Evolutionary conservation across 768 basidiomycete genomes (phyloP).

Genomic region (Botryobasidium botryosum): DNA sequence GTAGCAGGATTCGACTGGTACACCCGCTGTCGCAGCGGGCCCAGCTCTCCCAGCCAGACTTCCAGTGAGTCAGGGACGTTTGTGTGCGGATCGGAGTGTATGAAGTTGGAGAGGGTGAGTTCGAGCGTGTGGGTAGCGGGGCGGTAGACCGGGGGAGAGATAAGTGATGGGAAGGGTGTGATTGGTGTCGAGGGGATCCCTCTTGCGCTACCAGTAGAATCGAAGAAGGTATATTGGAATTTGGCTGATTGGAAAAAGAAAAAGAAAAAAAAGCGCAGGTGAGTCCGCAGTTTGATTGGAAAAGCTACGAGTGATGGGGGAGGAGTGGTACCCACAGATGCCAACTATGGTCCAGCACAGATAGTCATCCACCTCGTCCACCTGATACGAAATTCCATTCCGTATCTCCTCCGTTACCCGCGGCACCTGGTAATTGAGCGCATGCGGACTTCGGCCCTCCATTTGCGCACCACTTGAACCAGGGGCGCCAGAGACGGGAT

Average conservation of each 20-base stretch:
- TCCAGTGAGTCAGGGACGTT: conserved; percentile 49
- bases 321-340: conserved; percentile 40
- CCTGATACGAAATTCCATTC: conserved; percentile 55
- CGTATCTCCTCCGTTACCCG: conserved; percentile 69
- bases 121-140: conserved; percentile 59
- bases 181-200: conserved; percentile 49
- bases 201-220: conserved; percentile 61
- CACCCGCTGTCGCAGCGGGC: conserved; percentile 69
- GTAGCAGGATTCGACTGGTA: too few species aligned
- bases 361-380: conserved; percentile 88
- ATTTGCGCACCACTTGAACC: too few species aligned
- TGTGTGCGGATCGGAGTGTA: conserved; percentile 56
- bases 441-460: conserved; percentile 28
- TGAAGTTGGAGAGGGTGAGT: conserved; percentile 76
- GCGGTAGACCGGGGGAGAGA: conserved; percentile 61
- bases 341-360: conserved; percentile 93
- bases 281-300: background rate
- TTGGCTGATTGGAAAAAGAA: conserved; percentile 38
- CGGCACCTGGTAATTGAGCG: conserved; percentile 61
- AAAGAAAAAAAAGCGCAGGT: background rate
- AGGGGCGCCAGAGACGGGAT: conserved; percentile 4
- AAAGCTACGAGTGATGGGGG: background rate
- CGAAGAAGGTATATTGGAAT: conserved; percentile 90
- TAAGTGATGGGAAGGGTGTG: conserved; percentile 78
- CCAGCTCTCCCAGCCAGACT: conserved; percentile 78